These are phyloP conservation scores for Phycomyces blakesleeanus DNA, from an alignment of 192 early-diverging fungal species.

Conservation along the genomic window DNA sequence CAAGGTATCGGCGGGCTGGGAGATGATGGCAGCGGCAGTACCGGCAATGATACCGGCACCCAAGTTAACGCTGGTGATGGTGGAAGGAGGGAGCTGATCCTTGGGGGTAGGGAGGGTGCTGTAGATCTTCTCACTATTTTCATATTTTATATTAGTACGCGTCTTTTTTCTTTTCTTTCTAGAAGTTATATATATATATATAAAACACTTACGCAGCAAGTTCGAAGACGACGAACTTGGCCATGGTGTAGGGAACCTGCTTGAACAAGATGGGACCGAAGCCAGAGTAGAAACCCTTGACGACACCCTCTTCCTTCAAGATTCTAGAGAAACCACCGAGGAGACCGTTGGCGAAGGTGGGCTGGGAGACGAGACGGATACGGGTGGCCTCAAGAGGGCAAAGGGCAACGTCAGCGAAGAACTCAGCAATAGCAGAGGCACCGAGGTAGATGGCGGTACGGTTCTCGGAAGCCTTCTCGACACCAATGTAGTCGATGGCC, in stretches of 20 bases:
- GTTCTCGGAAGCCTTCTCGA: conserved; percentile 54
- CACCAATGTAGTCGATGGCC: conserved; percentile 46
- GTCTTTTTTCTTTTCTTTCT: not conserved
- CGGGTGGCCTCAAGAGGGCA: conserved; percentile 74
- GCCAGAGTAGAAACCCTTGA: conserved; percentile 71
- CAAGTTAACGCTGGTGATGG: conserved; percentile 49
- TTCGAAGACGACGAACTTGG: conserved; percentile 74
- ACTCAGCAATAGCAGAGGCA: conserved; percentile 65
- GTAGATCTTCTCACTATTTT: conserved; percentile 47
- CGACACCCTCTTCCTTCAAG: conserved; percentile 59
- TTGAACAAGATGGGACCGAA: conserved; percentile 75
- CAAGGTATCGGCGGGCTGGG: conserved; percentile 67
- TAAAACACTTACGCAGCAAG: conserved; percentile 37
- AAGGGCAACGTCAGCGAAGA: conserved; percentile 71
- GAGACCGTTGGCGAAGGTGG: conserved; percentile 61
- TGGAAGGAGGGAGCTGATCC: conserved; percentile 38
- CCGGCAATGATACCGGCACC: conserved; percentile 62
- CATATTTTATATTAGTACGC: not conserved
- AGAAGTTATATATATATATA: not conserved
- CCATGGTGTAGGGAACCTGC: conserved; percentile 79
- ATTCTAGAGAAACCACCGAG: conserved; percentile 56
- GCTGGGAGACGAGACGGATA: conserved; percentile 69
- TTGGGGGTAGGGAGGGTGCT: conserved; percentile 37
- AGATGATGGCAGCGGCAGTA: conserved; percentile 63
- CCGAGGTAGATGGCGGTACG: conserved; percentile 63